phyloP scores from a whole-genome alignment of 2,329 filamentous ascomycete genomes.

The Ophiostoma fasciatum region DNA sequence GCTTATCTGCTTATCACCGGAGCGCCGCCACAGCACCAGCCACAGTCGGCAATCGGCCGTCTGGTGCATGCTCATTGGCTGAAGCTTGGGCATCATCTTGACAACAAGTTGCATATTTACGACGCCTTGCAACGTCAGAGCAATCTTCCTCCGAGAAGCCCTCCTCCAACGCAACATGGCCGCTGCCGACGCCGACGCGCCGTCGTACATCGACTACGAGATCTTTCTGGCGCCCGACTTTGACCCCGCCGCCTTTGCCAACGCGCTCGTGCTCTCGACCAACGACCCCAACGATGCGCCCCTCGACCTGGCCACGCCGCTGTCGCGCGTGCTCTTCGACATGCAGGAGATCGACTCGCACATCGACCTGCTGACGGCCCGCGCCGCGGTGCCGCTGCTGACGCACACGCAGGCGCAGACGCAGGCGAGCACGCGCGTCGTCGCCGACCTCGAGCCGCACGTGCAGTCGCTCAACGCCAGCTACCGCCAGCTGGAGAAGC shows the following conservation, averaged over 20 bases:
- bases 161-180: conserved; percentile 15
- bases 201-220: conserved; percentile 93
- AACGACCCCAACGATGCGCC: conserved; percentile 86
- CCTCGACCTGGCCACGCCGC: conserved; percentile 83
- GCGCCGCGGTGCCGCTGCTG: conserved; percentile 68
- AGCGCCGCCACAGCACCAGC: too few species aligned
- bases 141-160: too few species aligned
- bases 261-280: conserved; percentile 72
- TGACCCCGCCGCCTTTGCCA: conserved; percentile 69
- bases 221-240: conserved; percentile 75
- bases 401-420: conserved; percentile 63
- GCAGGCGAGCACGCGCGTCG: conserved; percentile 54
- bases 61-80: too few species aligned
- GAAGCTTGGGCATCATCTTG: too few species aligned
- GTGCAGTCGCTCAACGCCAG: conserved; percentile 68
- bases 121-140: too few species aligned
- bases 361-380: conserved; percentile 78
- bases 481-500: conserved; percentile 71
- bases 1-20: too few species aligned
- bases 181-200: conserved; percentile 27
- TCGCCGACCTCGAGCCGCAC: conserved; percentile 65
- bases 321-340: conserved; percentile 90
- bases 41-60: too few species aligned
- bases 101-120: too few species aligned
- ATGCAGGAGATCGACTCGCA: conserved; percentile 94